Evolutionary conservation across 345 rosid species (phyloP).

Genomic region (Acer saccharum): DNA sequence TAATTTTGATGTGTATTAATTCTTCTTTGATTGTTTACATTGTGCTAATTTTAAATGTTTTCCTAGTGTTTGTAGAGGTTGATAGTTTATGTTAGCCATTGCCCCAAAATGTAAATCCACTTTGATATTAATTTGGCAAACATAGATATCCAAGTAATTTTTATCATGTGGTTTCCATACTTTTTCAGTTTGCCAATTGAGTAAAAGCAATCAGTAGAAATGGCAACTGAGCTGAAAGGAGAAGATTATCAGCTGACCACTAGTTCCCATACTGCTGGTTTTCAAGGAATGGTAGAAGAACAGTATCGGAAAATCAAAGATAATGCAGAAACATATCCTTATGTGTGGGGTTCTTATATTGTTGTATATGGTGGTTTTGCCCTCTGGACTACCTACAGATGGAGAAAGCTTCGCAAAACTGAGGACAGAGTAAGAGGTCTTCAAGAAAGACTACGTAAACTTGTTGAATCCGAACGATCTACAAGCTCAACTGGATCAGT

Average conservation of each 20-base stretch:
- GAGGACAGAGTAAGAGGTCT: slow-evolving; percentile 87
- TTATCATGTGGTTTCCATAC: background rate
- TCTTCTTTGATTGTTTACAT: too few species aligned
- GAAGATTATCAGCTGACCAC: slow-evolving; percentile 34
- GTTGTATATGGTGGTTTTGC: slow-evolving; percentile 81
- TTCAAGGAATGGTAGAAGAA: slow-evolving; percentile 44
- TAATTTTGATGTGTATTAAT: too few species aligned
- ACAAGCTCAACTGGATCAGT: slow-evolving; percentile 38
- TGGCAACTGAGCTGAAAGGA: slow-evolving; percentile 41
- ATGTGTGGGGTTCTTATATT: slow-evolving; percentile 88
- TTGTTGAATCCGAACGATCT: slow-evolving; percentile 55
- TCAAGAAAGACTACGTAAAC: slow-evolving; percentile 62
- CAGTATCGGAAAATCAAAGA: slow-evolving; percentile 65
- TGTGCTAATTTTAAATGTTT: too few species aligned
- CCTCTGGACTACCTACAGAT: slow-evolving; percentile 72
- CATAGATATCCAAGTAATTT: background rate
- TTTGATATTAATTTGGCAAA: too few species aligned
- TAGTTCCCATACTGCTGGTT: slow-evolving; percentile 35
- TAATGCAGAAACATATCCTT: slow-evolving; percentile 81
- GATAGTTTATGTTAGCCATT: too few species aligned
- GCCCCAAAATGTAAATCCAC: too few species aligned
- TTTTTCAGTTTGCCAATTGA: background rate
- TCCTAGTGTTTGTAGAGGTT: too few species aligned
- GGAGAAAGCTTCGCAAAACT: slow-evolving; percentile 82
- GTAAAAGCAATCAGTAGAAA: slow-evolving; percentile 6